phyloP scores from a whole-genome alignment of 2,329 filamentous ascomycete species.

The Calycina marina region DNA sequence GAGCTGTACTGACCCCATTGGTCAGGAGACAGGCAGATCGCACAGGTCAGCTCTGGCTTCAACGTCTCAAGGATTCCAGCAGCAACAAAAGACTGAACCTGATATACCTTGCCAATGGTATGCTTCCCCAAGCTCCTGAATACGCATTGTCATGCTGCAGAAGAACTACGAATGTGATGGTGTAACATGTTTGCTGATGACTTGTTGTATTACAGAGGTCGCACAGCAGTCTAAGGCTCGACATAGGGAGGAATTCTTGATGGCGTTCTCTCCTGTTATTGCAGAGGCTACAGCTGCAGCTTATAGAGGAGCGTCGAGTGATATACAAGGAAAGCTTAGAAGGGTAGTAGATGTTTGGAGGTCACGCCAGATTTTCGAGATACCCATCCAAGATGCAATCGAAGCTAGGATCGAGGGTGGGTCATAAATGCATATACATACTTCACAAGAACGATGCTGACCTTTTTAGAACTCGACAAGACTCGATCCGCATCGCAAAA shows the following conservation, averaged over 20 bases:
- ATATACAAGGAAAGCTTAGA: conserved; percentile 76
- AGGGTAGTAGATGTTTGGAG: conserved; percentile 93
- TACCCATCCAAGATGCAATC: conserved; percentile 63
- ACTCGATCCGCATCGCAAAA: conserved; percentile 36
- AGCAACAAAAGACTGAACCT: conserved; percentile 78
- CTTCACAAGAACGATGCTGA: conserved; percentile 4
- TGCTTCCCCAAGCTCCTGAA: conserved; percentile 17
- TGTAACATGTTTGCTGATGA: conserved; percentile 9
- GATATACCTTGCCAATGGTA: conserved; percentile 91
- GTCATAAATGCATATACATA: not conserved
- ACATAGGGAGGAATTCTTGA: conserved; percentile 81
- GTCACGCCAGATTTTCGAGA: conserved; percentile 71
- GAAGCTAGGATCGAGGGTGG: conserved; percentile 69
- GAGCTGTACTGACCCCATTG: conserved; percentile 19
- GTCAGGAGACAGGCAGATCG: conserved; percentile 77
- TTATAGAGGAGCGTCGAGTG: conserved; percentile 75
- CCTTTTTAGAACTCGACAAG: conserved; percentile 43
- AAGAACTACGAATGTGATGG: conserved; percentile 5
- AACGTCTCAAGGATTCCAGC: conserved; percentile 74
- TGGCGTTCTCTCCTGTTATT: conserved; percentile 82
- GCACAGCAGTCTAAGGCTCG: conserved; percentile 91
- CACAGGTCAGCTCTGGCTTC: conserved; percentile 83
- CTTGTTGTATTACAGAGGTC: conserved; percentile 49
- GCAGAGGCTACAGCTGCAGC: conserved; percentile 81
- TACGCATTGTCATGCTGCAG: not conserved